phyloP scores from a whole-genome alignment of 805 yeast species.

The Kodamaea kaohsiungensis region DNA sequence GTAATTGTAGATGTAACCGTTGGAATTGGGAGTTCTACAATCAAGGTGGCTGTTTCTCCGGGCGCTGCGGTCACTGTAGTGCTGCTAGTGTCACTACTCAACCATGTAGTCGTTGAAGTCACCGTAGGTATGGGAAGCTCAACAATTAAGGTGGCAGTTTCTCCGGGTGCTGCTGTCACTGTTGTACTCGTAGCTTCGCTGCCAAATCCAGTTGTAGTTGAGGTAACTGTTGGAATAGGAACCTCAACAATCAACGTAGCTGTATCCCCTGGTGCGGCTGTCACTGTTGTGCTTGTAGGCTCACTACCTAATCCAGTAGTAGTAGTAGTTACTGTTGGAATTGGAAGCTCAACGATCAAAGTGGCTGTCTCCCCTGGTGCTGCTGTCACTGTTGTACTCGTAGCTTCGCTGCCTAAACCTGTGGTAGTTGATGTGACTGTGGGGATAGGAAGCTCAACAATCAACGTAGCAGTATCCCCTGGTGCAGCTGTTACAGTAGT shows the following conservation, averaged over 20 bases:
- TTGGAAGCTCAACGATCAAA: conserved; percentile 10
- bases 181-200: conserved; percentile 13
- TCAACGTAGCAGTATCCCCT: conserved; percentile 14
- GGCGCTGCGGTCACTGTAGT: conserved; percentile 6
- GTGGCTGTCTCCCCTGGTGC: conserved; percentile 11
- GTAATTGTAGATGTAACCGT: conserved; percentile 13
- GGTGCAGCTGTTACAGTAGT: conserved; percentile 11
- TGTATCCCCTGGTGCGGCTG: conserved; percentile 12
- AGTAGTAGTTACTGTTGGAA: conserved; percentile 2
- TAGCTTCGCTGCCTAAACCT: conserved; percentile 6
- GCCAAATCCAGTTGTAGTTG: background rate
- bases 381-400: conserved; percentile 9
- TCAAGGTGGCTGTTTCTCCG: conserved; percentile 12
- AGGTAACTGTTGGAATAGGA: conserved; percentile 13
- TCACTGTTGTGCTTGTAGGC: conserved; percentile 4
- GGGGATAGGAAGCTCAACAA: conserved; percentile 8
- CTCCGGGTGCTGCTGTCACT: conserved; percentile 11
- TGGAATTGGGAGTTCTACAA: conserved; percentile 18
- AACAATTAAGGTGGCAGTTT: conserved; percentile 12
- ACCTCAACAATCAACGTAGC: conserved; percentile 14
- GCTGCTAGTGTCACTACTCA: conserved; percentile 11
- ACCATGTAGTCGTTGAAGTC: conserved; percentile 15
- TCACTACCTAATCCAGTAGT: conserved; percentile 16
- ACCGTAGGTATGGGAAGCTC: conserved; percentile 17
- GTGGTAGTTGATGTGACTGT: conserved; percentile 4